Evolutionary conservation across 306 rosid genomes (phyloP).

Genomic region (Myrica gale): DNA sequence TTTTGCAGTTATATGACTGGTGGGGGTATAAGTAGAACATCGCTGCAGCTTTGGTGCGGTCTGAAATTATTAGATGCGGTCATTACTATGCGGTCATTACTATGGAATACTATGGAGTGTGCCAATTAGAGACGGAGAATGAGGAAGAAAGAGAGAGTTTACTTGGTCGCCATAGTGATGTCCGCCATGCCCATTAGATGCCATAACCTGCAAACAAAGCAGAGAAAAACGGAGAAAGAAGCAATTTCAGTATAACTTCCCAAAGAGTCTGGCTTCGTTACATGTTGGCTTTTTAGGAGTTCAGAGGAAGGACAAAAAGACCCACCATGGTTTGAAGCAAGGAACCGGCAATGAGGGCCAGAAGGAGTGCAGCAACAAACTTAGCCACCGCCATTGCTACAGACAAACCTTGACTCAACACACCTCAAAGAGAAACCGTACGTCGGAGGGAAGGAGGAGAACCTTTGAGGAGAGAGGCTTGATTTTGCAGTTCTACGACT

Average conservation of each 20-base stretch:
- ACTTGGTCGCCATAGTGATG: constrained; percentile 48
- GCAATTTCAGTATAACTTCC: neutral
- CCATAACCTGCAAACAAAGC: constrained; percentile 51
- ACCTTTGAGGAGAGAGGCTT: neutral
- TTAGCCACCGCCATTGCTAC: constrained; percentile 55
- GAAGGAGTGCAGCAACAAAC: constrained; percentile 40
- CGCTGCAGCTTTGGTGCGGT: neutral
- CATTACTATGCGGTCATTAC: constrained; percentile 12
- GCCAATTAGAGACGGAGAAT: neutral
- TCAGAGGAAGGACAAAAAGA: neutral
- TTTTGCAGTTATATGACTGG: neutral
- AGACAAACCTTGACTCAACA: constrained; percentile 1
- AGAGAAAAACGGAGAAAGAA: neutral
- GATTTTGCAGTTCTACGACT: constrained; percentile 13
- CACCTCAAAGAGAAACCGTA: neutral
- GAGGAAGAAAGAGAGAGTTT: constrained; percentile 13
- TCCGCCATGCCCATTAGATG: constrained; percentile 64
- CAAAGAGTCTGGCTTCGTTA: neutral
- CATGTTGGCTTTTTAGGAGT: neutral
- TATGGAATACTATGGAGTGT: no score
- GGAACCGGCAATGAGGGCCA: constrained; percentile 63
- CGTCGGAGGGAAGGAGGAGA: neutral
- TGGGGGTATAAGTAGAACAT: constrained; percentile 44
- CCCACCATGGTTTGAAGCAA: constrained; percentile 67
- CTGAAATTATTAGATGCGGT: constrained; percentile 24